Evolutionary conservation across 768 basidiomycete species (phyloP).

Genomic region (Tulasnella sp.): DNA sequence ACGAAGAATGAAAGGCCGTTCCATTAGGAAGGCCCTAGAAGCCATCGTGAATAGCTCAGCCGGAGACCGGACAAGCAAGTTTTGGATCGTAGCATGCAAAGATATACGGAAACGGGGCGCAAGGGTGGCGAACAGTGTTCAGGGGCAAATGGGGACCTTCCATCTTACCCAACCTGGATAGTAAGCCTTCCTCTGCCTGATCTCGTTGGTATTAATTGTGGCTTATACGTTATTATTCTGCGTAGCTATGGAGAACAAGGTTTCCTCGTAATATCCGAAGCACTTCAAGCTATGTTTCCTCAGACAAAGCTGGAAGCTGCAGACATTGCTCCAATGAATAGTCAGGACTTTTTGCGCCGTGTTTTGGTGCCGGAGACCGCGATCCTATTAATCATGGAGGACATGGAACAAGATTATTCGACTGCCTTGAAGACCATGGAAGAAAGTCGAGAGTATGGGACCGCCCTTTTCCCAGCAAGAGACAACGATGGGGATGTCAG

Average conservation of each 20-base stretch:
- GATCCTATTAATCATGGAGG: conserved; percentile 73
- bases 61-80: conserved; percentile 44
- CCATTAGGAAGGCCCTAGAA: conserved; percentile 47
- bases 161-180: conserved; percentile 85
- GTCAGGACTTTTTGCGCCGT: conserved; percentile 72
- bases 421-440: conserved; percentile 59
- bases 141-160: conserved; percentile 73
- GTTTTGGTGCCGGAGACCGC: conserved; percentile 90
- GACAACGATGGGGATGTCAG: conserved; percentile 38
- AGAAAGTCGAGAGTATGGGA: conserved; percentile 78
- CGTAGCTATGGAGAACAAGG: conserved; percentile 82
- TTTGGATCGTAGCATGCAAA: conserved; percentile 64
- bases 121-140: conserved; percentile 60
- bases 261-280: conserved; percentile 73
- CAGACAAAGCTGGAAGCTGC: conserved; percentile 51
- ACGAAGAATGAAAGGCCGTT: conserved; percentile 45
- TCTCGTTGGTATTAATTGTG: background rate
- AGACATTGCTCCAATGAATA: conserved; percentile 58
- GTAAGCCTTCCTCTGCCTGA: conserved; percentile 46
- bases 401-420: conserved; percentile 47
- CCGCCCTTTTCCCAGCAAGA: conserved; percentile 76
- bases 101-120: conserved; percentile 64
- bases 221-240: conserved; percentile 1
- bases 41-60: conserved; percentile 38
- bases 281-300: conserved; percentile 71